These are phyloP conservation scores for Penicillium occitanis DNA, from an alignment of 2,329 filamentous ascomycete genomes.

Conservation along the genomic window DNA sequence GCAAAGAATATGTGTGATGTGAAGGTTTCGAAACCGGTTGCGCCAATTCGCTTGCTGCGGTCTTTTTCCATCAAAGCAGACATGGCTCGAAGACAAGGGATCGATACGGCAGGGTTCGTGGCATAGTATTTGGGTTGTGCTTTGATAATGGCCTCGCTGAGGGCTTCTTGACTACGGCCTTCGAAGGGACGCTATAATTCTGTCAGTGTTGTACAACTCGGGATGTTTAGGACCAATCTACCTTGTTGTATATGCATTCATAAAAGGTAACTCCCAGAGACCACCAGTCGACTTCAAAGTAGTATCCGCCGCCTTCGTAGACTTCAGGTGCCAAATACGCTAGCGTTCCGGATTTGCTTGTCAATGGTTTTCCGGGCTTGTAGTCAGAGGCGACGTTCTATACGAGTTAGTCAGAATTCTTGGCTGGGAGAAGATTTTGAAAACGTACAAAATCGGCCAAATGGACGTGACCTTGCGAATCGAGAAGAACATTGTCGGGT, in stretches of 20 bases:
- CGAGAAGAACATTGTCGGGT: slow-evolving; percentile 85
- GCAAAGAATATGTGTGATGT: slow-evolving; percentile 87
- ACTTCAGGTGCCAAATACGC: slow-evolving; percentile 96
- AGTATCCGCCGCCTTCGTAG: slow-evolving; percentile 86
- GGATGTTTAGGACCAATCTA: background rate
- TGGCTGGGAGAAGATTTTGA: background rate
- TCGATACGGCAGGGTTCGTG: slow-evolving; percentile 84
- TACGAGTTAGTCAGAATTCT: background rate
- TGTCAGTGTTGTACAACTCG: background rate
- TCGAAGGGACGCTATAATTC: slow-evolving; percentile 78
- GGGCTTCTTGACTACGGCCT: slow-evolving; percentile 76
- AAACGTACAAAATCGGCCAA: slow-evolving; percentile 87
- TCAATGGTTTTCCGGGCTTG: slow-evolving; percentile 74
- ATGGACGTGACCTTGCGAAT: slow-evolving; percentile 90
- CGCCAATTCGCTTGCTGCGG: slow-evolving; percentile 77
- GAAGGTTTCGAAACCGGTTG: slow-evolving; percentile 77
- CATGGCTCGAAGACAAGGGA: slow-evolving; percentile 86
- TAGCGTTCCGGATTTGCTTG: slow-evolving; percentile 93
- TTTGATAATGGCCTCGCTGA: slow-evolving; percentile 77
- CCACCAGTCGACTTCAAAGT: slow-evolving; percentile 95
- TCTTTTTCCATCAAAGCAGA: slow-evolving; percentile 79
- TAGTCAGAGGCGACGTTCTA: slow-evolving; percentile 97
- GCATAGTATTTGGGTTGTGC: slow-evolving; percentile 85
- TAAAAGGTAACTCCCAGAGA: slow-evolving; percentile 97
- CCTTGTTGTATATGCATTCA: slow-evolving; percentile 99